Conservation (phyloP, 345 rosid species). For the Brassica juncea region DNA sequence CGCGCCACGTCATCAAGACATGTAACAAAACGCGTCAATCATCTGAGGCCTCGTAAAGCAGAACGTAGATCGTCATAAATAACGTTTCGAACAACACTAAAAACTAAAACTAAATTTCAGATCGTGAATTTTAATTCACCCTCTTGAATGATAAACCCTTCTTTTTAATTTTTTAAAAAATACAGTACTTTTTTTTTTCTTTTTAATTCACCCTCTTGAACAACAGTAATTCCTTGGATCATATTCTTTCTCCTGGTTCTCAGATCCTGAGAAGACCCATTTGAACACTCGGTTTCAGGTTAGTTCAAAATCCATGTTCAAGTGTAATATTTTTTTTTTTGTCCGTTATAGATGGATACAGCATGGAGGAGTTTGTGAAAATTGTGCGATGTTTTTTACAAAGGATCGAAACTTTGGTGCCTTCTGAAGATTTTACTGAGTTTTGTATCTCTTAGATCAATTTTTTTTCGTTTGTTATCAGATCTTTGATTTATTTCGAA, state of each 20-base stretch:
- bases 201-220: neutral
- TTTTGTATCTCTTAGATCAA: neutral
- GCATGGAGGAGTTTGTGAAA: too few relatives aligned
- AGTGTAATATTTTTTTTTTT: neutral
- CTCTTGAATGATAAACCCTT: slow-evolving; percentile 35
- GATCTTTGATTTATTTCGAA: slow-evolving; percentile 17
- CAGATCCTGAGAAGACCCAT: slow-evolving; percentile 34
- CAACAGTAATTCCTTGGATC: slow-evolving; percentile 23
- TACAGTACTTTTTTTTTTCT: slow-evolving; percentile 1
- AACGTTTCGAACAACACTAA: neutral
- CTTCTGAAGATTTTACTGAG: neutral
- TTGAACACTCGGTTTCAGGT: slow-evolving; percentile 28
- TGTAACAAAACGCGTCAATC: slow-evolving; percentile 38
- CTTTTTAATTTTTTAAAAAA: slow-evolving; percentile 9
- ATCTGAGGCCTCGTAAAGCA: slow-evolving; percentile 13
- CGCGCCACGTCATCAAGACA: slow-evolving; percentile 30
- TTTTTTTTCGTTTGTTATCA: neutral
- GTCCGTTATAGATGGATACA: neutral
- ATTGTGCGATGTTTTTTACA: neutral
- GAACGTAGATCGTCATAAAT: slow-evolving; percentile 33
- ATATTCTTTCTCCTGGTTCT: slow-evolving; percentile 31
- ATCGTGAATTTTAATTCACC: neutral
- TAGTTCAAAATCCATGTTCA: slow-evolving; percentile 10
- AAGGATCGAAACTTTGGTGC: neutral
- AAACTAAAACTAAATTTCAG: neutral